These are phyloP conservation scores for Penicillium rolfsii DNA, from an alignment of 2,329 filamentous ascomycete species.

Conservation along the genomic window DNA sequence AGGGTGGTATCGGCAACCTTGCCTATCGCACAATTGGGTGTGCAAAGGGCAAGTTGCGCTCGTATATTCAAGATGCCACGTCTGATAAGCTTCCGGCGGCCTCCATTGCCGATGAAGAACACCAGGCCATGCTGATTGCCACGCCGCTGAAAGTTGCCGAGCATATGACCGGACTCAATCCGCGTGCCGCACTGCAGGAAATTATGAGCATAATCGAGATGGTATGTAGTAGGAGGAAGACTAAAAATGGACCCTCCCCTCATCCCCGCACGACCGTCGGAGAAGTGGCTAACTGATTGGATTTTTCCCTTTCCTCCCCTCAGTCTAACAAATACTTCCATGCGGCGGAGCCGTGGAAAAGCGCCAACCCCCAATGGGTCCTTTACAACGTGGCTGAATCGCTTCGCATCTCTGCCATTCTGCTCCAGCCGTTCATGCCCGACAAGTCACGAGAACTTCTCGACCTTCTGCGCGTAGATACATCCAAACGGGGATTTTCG, in stretches of 20 bases:
- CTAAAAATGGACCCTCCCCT: constrained; percentile 1
- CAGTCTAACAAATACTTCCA: constrained; percentile 71
- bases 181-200: constrained; percentile 65
- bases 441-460: constrained; percentile 72
- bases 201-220: constrained; percentile 66
- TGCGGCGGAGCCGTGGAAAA: constrained; percentile 69
- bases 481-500: constrained; percentile 60
- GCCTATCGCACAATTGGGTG: constrained; percentile 69
- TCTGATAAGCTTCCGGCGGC: constrained; percentile 35
- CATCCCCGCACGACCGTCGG: constrained; percentile 15
- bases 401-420: constrained; percentile 76
- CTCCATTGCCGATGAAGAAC: constrained; percentile 36
- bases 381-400: constrained; percentile 76
- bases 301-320: constrained; percentile 9
- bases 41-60: constrained; percentile 69
- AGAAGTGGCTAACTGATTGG: constrained; percentile 17
- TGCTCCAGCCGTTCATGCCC: constrained; percentile 91
- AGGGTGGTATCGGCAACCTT: constrained; percentile 79
- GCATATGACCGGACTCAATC: constrained; percentile 67
- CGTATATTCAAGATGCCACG: constrained; percentile 55
- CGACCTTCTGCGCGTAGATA: constrained; percentile 73
- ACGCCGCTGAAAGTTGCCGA: constrained; percentile 50
- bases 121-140: constrained; percentile 47
- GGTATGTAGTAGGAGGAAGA: constrained; percentile 48
- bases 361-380: constrained; percentile 57